Percentiles rank a stretch among this genome's conserved stretches.
Evolutionary conservation across 2,329 filamentous ascomycete species (phyloP).

Genomic region (Alternaria solani): DNA sequence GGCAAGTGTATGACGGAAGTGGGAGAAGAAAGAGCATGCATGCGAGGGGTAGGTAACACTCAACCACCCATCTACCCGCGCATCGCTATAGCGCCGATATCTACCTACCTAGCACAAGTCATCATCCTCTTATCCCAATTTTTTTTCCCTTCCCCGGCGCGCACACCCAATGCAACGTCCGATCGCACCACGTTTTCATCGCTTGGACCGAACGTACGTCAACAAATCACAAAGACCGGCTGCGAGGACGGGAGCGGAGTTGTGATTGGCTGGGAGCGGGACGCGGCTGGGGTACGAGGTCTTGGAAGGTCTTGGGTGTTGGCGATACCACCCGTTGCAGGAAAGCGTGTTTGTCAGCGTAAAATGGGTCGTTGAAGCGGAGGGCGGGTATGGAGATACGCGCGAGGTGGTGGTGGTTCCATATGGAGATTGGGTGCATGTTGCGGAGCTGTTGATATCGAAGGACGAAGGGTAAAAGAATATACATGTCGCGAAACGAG

Average conservation of each 20-base stretch:
- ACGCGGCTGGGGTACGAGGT: background rate
- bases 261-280: constrained; percentile 11
- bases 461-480: no score
- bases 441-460: background rate
- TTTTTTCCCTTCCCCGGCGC: no score
- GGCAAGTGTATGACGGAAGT: constrained; percentile 5
- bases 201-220: background rate
- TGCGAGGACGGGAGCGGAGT: background rate
- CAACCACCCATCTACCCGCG: background rate
- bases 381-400: background rate
- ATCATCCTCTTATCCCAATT: no score
- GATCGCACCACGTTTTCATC: constrained; percentile 4
- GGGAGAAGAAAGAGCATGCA: background rate
- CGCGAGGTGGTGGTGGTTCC: background rate
- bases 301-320: constrained; percentile 10
- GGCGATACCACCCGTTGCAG: background rate
- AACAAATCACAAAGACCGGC: constrained; percentile 5
- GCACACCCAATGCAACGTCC: constrained; percentile 9
- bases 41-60: background rate
- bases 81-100: background rate
- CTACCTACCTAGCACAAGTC: no score
- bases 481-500: background rate
- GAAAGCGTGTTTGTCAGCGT: background rate
- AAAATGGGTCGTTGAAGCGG: background rate
- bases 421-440: background rate